phyloP scores from a whole-genome alignment of 2,329 filamentous ascomycete genomes.

The Talaromyces sp. region DNA sequence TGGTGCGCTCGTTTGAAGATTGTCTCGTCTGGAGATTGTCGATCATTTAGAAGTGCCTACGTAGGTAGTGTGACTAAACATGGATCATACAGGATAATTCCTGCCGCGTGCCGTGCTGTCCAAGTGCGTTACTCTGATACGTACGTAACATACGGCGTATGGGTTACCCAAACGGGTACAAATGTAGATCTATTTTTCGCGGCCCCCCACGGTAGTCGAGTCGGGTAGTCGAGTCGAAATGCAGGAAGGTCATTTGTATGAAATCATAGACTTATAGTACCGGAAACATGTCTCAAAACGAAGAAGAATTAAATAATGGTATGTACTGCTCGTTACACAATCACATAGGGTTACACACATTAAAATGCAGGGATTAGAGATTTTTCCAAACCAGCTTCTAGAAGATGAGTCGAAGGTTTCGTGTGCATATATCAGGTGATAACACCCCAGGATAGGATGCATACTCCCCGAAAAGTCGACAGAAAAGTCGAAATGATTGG shows the following conservation, averaged over 20 bases:
- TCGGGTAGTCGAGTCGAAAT: neutral
- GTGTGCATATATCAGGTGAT: slow-evolving; percentile 1
- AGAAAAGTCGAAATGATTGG: neutral
- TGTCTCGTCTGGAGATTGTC: neutral
- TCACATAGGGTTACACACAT: neutral
- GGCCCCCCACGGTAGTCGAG: neutral
- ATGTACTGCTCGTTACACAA: neutral
- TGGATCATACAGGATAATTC: neutral
- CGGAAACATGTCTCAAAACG: neutral
- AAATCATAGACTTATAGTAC: neutral
- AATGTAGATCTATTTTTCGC: neutral
- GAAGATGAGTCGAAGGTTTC: slow-evolving; percentile 2
- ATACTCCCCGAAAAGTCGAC: neutral
- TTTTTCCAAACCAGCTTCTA: slow-evolving; percentile 3
- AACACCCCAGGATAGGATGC: neutral
- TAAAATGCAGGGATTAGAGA: neutral
- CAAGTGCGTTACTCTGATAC: neutral
- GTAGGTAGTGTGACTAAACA: neutral
- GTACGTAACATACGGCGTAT: neutral
- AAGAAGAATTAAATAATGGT: neutral
- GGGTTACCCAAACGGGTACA: neutral
- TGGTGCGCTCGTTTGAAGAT: neutral
- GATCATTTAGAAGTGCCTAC: neutral
- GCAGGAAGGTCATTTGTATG: neutral
- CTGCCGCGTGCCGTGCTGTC: neutral